Evolutionary conservation across 108 stramenopile genomes (phyloP).

Genomic region (Fragilaria radians): DNA sequence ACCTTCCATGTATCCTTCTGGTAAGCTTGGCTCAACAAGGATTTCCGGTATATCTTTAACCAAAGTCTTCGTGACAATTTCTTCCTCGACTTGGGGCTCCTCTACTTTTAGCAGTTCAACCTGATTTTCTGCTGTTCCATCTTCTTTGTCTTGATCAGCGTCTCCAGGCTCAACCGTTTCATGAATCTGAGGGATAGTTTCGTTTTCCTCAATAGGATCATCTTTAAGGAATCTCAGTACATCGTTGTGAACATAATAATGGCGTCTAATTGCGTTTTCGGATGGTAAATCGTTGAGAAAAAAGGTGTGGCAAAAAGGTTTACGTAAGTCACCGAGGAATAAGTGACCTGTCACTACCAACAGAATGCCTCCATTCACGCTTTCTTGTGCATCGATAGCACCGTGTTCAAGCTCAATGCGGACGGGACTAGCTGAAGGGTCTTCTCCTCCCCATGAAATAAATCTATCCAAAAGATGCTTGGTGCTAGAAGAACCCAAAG

Average conservation of each 20-base stretch:
- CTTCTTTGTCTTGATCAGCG: background rate
- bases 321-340: conserved; percentile 12
- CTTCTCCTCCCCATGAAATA: conserved; percentile 11
- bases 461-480: conserved; percentile 11
- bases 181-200: background rate
- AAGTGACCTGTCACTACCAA: conserved; percentile 73
- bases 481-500: background rate
- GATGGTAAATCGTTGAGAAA: conserved; percentile 38
- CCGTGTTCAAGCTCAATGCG: conserved; percentile 54
- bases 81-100: background rate
- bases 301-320: conserved; percentile 73
- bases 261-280: conserved; percentile 38
- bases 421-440: conserved; percentile 9
- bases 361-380: conserved; percentile 58
- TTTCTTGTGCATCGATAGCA: conserved; percentile 81
- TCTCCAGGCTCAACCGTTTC: background rate
- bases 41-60: background rate
- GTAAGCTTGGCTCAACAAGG: background rate
- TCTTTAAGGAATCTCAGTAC: conserved; percentile 61
- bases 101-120: background rate
- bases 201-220: background rate
- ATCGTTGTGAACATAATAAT: conserved; percentile 72
- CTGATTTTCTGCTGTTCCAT: background rate
- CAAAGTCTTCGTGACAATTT: background rate
- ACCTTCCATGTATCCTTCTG: background rate